phyloP scores from a whole-genome alignment of 306 rosid genomes.

The barrel medic (Medicago truncatula) region DNA sequence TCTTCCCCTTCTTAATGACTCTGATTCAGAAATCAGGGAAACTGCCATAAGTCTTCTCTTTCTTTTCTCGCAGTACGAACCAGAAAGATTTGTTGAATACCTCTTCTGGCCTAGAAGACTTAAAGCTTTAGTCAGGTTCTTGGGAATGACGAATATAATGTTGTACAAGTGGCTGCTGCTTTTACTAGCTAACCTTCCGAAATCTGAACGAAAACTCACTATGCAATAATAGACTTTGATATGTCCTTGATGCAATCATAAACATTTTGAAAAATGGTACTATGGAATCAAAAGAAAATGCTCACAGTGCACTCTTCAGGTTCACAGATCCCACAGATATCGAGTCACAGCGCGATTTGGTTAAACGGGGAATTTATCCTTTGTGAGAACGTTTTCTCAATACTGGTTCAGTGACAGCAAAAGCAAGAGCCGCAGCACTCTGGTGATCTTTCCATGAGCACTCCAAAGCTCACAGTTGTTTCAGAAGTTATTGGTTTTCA shows the following conservation, averaged over 20 bases:
- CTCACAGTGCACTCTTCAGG: constrained; percentile 84
- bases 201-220: constrained; percentile 66
- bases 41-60: constrained; percentile 65
- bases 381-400: constrained; percentile 64
- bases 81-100: constrained; percentile 79
- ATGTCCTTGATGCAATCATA: constrained; percentile 72
- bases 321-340: constrained; percentile 75
- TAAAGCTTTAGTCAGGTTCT: constrained; percentile 81
- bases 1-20: constrained; percentile 73
- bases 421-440: constrained; percentile 88
- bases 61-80: constrained; percentile 80
- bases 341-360: constrained; percentile 64
- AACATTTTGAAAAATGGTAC: constrained; percentile 65
- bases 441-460: constrained; percentile 75
- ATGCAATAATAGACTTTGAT: constrained; percentile 56
- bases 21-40: constrained; percentile 68
- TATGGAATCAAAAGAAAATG: constrained; percentile 78
- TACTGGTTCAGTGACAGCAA: constrained; percentile 65
- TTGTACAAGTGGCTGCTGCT: constrained; percentile 81
- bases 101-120: constrained; percentile 79
- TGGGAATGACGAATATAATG: constrained; percentile 64
- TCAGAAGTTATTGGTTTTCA: no score
- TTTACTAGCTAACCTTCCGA: constrained; percentile 77
- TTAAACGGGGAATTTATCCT: constrained; percentile 71
- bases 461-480: constrained; percentile 56